A percentile compares a stretch with the other conserved stretches of the same genome.
These are phyloP conservation scores for Hypoxylon sp. DNA, from an alignment of 2,329 filamentous ascomycete species.

Conservation along the genomic window DNA sequence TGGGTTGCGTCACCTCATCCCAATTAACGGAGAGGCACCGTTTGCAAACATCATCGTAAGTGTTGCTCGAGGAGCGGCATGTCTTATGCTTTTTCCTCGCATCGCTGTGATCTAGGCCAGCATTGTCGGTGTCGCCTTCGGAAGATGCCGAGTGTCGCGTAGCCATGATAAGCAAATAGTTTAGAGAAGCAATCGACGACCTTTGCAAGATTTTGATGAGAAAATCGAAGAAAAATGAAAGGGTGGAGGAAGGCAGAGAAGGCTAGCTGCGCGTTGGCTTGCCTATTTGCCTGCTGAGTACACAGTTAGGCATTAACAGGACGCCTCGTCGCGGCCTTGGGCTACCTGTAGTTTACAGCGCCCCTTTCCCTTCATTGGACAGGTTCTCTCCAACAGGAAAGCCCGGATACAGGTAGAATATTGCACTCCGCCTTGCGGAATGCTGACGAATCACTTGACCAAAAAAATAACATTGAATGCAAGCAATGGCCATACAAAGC, in stretches of 20 bases:
- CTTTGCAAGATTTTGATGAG: background rate
- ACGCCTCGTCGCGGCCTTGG: too few species aligned
- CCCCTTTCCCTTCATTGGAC: too few species aligned
- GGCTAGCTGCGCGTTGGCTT: too few species aligned
- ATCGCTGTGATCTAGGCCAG: background rate
- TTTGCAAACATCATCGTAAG: background rate
- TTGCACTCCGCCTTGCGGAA: too few species aligned
- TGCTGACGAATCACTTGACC: too few species aligned
- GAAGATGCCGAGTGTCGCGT: background rate
- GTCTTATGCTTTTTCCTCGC: background rate
- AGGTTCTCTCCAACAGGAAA: too few species aligned
- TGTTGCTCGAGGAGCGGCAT: background rate
- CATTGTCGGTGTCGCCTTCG: background rate
- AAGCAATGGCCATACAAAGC: background rate
- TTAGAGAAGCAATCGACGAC: background rate
- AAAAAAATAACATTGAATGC: too few species aligned
- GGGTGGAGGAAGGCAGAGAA: background rate
- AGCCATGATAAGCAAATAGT: background rate
- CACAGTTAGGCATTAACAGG: too few species aligned
- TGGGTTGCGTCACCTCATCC: background rate
- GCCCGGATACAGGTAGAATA: too few species aligned
- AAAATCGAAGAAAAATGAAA: background rate
- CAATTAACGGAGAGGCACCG: background rate
- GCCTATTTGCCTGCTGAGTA: too few species aligned
- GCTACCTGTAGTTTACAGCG: too few species aligned